Base-by-base conservation (phyloP, 345 rosid genomes). In the Turnera subulata region DNA sequence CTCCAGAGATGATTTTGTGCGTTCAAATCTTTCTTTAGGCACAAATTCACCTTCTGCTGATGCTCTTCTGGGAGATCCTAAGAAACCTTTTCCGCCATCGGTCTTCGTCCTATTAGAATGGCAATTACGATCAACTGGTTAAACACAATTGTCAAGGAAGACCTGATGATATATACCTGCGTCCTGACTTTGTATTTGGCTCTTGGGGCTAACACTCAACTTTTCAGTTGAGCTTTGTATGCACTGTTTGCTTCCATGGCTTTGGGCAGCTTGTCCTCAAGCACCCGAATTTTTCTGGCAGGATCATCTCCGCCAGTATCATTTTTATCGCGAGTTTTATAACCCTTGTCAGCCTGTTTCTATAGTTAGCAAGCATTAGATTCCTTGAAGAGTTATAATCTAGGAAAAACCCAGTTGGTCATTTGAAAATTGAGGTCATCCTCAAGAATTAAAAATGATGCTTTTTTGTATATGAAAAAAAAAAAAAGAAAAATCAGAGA, bases 1-100 rank as follows among this genome's bases (percentile, higher is more conserved):
- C 78, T 84, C 84, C 15, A 79, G 60, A 13, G 73, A 64, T 38
- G 86, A 77, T 58, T 71, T 75, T 40, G 81, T 59, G n/a, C 68
- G 64, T 53, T 81, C 84, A 0, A 61, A 71, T 40, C 67, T 75
- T 71, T 79, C 82, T 62, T 68, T 79, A 6, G 73, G 19, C 42
- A 79, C 79, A 21, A 63, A 52, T 59, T 84, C 77, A 40, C 67
- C 64, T 67, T 72, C 78, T 11, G 54, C 37, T 29, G 66, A 26
- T 33, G 70, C 46, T 69, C 58, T 83, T 62, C 73, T 76, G 11
- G 76, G 63, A 9, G 76, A 47, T 42, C 58, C 74, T 21, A 51
- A 25, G 12, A 45, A 38, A 17, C 26, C 39, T 40, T 54, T 66
- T 26, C 71, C 60, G 16, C 65, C 71, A 25, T 69, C 72, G 0